Evolutionary conservation across 2,329 filamentous ascomycete species (phyloP).

Genomic region (Aspergillus sp.): DNA sequence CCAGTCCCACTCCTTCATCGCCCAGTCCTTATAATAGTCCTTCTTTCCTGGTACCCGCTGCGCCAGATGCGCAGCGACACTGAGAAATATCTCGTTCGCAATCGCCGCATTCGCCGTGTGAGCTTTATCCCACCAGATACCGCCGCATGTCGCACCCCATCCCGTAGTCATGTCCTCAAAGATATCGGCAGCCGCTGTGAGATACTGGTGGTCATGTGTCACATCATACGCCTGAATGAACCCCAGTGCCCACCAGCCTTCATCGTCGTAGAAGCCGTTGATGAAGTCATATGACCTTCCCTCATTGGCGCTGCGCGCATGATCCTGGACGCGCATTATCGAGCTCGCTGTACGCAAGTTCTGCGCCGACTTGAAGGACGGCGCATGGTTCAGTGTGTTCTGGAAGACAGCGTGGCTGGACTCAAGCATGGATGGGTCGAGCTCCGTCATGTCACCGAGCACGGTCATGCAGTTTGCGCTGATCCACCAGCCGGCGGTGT

Average conservation of each 20-base stretch:
- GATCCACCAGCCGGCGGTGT: constrained; percentile 71
- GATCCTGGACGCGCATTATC: not conserved
- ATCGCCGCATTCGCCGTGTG: constrained; percentile 54
- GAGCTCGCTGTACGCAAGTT: constrained; percentile 11
- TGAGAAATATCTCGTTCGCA: constrained; percentile 57
- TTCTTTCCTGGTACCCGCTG: constrained; percentile 45
- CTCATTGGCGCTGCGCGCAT: constrained; percentile 11
- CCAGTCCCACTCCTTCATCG: constrained; percentile 52
- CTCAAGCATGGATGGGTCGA: constrained; percentile 32
- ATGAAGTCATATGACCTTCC: constrained; percentile 21
- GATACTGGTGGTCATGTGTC: constrained; percentile 45
- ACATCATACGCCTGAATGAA: constrained; percentile 58
- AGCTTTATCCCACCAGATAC: constrained; percentile 50
- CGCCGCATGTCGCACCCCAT: constrained; percentile 21
- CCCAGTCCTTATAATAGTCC: constrained; percentile 45
- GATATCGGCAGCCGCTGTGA: constrained; percentile 49
- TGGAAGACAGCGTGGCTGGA: constrained; percentile 42
- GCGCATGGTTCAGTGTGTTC: constrained; percentile 39
- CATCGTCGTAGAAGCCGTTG: constrained; percentile 49
- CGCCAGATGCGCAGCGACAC: constrained; percentile 55
- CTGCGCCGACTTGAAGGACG: constrained; percentile 15
- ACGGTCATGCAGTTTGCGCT: constrained; percentile 65
- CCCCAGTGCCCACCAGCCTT: constrained; percentile 54
- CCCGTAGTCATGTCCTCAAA: constrained; percentile 32
- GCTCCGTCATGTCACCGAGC: constrained; percentile 53